A percentile compares a stretch with the other conserved stretches of the same genome.
These are phyloP conservation scores for Triticum timopheevii DNA, from an alignment of 176 grass and related monocot genomes.

Conservation along the genomic window DNA sequence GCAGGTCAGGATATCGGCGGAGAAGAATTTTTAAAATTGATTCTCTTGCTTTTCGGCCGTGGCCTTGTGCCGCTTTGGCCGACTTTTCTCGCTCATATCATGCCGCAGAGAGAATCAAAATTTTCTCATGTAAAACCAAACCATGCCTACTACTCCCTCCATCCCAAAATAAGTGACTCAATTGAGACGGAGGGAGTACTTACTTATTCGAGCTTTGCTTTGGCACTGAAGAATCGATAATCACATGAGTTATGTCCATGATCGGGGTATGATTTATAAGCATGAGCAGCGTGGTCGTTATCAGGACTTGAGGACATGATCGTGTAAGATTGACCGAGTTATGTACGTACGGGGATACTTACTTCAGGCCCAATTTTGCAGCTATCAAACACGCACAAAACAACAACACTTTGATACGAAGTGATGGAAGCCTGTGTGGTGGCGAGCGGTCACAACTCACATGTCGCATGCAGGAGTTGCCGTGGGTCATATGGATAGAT, in stretches of 20 bases:
- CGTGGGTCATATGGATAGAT: not conserved
- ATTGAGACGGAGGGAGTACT: not conserved
- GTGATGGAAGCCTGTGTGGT: not conserved
- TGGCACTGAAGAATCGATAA: not conserved
- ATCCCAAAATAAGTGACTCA: no score
- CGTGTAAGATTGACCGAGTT: not conserved
- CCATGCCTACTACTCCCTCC: no score
- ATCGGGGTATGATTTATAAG: not conserved
- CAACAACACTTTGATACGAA: not conserved
- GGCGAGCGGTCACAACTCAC: not conserved
- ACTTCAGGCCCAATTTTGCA: no score
- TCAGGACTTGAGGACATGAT: not conserved
- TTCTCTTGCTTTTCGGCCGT: not conserved
- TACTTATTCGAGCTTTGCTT: not conserved
- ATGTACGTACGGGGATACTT: no score
- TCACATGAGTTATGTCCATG: not conserved
- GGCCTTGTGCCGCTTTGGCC: not conserved
- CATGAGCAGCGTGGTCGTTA: not conserved
- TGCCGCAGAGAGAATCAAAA: not conserved
- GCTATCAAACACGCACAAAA: not conserved
- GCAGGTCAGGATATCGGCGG: not conserved
- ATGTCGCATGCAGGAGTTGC: not conserved
- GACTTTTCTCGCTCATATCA: not conserved
- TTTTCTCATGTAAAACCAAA: not conserved
- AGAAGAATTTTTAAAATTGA: not conserved